Conservation (phyloP, 202 grass and related monocot species). For the Miscanthus sacchariflorus region DNA sequence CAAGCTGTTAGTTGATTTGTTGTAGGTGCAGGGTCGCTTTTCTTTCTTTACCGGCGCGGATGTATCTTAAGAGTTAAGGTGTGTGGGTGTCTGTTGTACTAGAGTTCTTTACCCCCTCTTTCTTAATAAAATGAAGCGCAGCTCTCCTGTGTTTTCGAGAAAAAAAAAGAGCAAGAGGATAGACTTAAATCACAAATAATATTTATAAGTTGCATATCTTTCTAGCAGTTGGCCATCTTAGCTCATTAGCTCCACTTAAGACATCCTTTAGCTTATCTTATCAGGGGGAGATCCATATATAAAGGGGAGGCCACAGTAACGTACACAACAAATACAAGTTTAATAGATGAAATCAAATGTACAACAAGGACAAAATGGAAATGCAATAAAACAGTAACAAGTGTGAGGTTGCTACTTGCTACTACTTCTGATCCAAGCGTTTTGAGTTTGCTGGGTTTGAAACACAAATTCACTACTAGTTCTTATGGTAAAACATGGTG, state of each 20-base stretch:
- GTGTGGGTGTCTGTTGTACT: too few species aligned
- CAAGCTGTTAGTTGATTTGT: too few species aligned
- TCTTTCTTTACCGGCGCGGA: too few species aligned
- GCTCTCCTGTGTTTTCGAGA: too few species aligned
- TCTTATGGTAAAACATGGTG: slow-evolving; percentile 11
- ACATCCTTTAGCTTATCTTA: slow-evolving; percentile 4
- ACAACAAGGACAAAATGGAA: neutral
- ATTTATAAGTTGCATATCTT: neutral
- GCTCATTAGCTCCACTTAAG: neutral
- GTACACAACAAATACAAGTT: neutral
- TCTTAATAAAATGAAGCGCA: too few species aligned
- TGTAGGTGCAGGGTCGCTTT: too few species aligned
- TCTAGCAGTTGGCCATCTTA: neutral
- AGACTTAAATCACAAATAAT: neutral
- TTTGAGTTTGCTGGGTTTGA: slow-evolving; percentile 2
- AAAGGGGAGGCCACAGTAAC: neutral
- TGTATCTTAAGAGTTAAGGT: too few species aligned
- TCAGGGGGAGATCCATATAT: neutral
- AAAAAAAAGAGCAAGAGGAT: neutral
- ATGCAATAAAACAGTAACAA: neutral
- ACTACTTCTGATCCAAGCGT: neutral
- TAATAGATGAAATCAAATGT: neutral
- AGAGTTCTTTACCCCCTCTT: too few species aligned
- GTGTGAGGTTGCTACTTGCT: slow-evolving; percentile 7
- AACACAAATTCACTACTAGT: slow-evolving; percentile 9